Conservation (phyloP, 148 eudicot genomes). For the Arctostaphylos glauca region DNA sequence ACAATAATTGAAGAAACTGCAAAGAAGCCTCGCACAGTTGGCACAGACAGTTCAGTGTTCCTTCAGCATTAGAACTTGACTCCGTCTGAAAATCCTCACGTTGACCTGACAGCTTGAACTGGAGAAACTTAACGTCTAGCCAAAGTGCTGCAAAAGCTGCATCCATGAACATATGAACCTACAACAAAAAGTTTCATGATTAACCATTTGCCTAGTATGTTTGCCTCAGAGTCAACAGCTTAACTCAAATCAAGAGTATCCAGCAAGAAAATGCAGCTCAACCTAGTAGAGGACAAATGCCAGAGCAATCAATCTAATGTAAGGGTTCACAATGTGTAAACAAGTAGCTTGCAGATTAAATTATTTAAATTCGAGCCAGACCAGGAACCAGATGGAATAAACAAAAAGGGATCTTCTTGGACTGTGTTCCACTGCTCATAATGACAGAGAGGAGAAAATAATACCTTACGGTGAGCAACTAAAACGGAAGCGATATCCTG, state of each 20-base stretch:
- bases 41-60: conserved; percentile 50
- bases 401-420: not conserved
- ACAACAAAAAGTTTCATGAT: conserved; percentile 26
- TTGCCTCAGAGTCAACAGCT: not conserved
- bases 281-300: not conserved
- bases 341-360: conserved; percentile 6
- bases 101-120: conserved; percentile 49
- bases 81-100: conserved; percentile 25
- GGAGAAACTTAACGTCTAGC: conserved; percentile 60
- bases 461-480: conserved; percentile 74
- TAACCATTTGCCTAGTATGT: conserved; percentile 5
- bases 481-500: conserved; percentile 73
- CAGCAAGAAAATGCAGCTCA: not conserved
- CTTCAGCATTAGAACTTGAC: conserved; percentile 41
- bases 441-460: not conserved
- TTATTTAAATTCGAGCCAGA: not conserved
- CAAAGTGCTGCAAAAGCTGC: conserved; percentile 79
- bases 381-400: not conserved
- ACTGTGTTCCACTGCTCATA: not conserved
- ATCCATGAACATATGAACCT: conserved; percentile 82
- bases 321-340: not conserved
- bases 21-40: conserved; percentile 92
- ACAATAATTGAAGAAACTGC: conserved; percentile 79
- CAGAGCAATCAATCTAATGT: conserved; percentile 4
- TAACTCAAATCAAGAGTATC: not conserved